Percentiles rank a stretch among this genome's conserved stretches.
These are phyloP conservation scores for Suhomyces taliae DNA, from an alignment of 1,139 yeast genomes.

Conservation along the genomic window DNA sequence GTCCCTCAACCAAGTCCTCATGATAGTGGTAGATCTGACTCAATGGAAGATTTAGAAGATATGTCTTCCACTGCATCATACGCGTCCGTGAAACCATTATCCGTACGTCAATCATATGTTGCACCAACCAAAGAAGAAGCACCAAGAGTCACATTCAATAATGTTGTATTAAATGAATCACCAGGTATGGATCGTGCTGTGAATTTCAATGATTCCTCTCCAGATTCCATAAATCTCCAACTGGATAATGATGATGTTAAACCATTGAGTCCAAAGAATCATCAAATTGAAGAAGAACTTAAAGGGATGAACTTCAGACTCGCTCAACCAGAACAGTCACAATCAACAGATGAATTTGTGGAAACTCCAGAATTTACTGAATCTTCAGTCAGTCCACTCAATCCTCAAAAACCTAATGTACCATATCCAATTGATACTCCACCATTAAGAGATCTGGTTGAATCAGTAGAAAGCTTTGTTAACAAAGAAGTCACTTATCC, in stretches of 20 bases:
- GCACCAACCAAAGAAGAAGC: neutral
- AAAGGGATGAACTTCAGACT: constrained; percentile 26
- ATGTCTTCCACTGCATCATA: constrained; percentile 19
- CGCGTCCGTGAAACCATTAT: constrained; percentile 28
- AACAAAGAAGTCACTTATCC: constrained; percentile 28
- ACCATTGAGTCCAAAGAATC: constrained; percentile 37
- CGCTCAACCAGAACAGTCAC: neutral
- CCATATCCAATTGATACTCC: constrained; percentile 10
- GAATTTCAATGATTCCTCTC: constrained; percentile 9
- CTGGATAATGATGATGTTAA: constrained; percentile 12
- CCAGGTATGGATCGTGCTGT: constrained; percentile 7
- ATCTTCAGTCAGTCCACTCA: constrained; percentile 11
- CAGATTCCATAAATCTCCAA: constrained; percentile 4
- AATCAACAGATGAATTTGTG: neutral
- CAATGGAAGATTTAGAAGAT: constrained; percentile 6
- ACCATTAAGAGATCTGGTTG: constrained; percentile 1
- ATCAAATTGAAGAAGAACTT: constrained; percentile 32
- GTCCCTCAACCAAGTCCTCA: neutral
- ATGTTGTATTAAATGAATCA: constrained; percentile 1
- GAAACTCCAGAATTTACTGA: neutral
- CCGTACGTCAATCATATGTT: constrained; percentile 22
- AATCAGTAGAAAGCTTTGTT: neutral
- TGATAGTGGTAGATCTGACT: constrained; percentile 14
- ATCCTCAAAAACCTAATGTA: neutral
- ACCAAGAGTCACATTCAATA: constrained; percentile 7